Conservation (phyloP, 2,329 filamentous ascomycete genomes). For the Fusarium albidum region DNA sequence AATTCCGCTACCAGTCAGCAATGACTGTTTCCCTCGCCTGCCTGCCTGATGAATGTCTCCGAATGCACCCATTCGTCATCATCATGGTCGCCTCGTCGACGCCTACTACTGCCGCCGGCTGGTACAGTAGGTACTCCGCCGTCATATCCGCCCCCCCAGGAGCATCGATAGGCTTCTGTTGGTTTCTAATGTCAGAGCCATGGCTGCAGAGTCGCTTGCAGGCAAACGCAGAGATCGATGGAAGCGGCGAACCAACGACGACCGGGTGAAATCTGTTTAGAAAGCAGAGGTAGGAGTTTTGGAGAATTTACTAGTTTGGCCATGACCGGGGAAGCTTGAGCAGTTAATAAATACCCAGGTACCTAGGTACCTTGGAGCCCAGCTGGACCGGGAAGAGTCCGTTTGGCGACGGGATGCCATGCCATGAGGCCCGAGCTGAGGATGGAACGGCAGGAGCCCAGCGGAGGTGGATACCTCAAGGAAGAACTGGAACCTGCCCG, state of each 20-base stretch:
- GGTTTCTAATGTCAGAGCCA: conserved; percentile 16
- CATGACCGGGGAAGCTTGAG: too few relatives aligned
- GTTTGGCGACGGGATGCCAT: too few relatives aligned
- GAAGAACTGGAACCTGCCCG: too few relatives aligned
- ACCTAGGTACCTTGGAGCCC: too few relatives aligned
- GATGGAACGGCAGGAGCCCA: too few relatives aligned
- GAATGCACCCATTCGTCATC: conserved; percentile 26
- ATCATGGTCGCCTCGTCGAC: conserved; percentile 6
- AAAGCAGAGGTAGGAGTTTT: too few relatives aligned
- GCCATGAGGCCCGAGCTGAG: too few relatives aligned
- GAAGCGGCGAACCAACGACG: not conserved
- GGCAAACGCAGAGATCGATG: conserved; percentile 6
- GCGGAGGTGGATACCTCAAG: too few relatives aligned
- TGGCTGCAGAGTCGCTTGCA: conserved; percentile 10
- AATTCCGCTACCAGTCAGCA: conserved; percentile 5
- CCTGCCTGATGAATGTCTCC: conserved; percentile 5
- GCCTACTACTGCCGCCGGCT: conserved; percentile 4
- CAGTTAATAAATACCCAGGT: too few relatives aligned
- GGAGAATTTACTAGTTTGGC: too few relatives aligned
- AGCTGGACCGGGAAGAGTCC: too few relatives aligned
- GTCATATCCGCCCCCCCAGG: conserved; percentile 8
- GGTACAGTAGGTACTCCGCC: conserved; percentile 6
- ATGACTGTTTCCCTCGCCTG: conserved; percentile 7
- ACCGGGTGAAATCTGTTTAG: too few relatives aligned
- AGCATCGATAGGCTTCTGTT: conserved; percentile 24